Conservation (phyloP, 2,329 filamentous ascomycete genomes). For the Elsinoe batatas region DNA sequence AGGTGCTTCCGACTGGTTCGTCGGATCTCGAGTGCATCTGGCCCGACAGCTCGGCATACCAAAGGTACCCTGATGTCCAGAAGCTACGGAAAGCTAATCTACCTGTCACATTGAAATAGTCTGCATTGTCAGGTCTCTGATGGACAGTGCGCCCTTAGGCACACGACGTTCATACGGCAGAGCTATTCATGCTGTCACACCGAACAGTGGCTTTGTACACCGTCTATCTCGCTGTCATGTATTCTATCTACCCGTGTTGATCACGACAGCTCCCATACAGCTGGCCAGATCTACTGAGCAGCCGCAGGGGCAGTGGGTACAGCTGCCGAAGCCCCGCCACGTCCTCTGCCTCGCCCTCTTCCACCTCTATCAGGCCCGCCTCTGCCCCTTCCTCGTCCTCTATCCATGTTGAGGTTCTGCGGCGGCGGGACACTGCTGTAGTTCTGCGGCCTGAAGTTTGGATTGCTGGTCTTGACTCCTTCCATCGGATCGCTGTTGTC, state of each 20-base stretch:
- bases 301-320: not conserved
- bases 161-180: too few relatives aligned
- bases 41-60: slow-evolving; percentile 8
- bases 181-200: not conserved
- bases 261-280: not conserved
- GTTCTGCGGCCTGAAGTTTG: slow-evolving; percentile 45
- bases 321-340: slow-evolving; percentile 14
- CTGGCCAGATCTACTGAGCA: slow-evolving; percentile 8
- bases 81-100: not conserved
- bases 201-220: not conserved
- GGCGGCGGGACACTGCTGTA: slow-evolving; percentile 50
- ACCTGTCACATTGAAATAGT: not conserved
- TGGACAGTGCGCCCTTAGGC: too few relatives aligned
- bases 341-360: slow-evolving; percentile 18
- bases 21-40: not conserved
- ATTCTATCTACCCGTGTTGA: not conserved
- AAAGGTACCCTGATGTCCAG: not conserved
- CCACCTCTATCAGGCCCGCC: slow-evolving; percentile 19
- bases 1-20: slow-evolving; percentile 2
- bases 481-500: slow-evolving; percentile 43
- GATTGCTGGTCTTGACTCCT: slow-evolving; percentile 47
- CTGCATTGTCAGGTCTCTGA: not conserved
- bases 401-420: slow-evolving; percentile 40
- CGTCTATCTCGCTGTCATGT: not conserved
- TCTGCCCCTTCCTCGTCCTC: slow-evolving; percentile 21